Evolutionary conservation across 1,284 basidiomycete genomes (phyloP).

Genomic region (Pseudozyma sp.): DNA sequence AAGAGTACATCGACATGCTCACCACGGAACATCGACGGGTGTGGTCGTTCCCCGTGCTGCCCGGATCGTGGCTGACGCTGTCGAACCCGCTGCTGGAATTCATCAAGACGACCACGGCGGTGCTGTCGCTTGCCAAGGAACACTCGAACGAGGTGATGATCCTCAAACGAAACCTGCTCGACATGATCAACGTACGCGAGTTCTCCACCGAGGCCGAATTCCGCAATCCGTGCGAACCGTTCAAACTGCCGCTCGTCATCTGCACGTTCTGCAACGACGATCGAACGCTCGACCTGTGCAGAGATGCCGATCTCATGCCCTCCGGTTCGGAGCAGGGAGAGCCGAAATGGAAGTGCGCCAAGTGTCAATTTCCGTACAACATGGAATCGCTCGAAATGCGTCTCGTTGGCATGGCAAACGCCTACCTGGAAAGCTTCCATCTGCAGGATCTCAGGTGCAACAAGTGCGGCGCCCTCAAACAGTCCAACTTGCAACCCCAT

Average conservation of each 20-base stretch:
- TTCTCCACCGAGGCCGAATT: conserved; percentile 73
- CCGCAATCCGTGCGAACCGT: conserved; percentile 90
- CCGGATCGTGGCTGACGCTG: conserved; percentile 83
- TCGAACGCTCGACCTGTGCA: conserved; percentile 92
- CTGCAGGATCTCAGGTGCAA: conserved; percentile 85
- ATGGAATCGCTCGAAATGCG: conserved; percentile 84
- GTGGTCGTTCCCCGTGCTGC: conserved; percentile 81
- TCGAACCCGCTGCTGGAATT: conserved; percentile 86
- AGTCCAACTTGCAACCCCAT: conserved; percentile 84
- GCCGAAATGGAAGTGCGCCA: conserved; percentile 67
- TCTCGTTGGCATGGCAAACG: conserved; percentile 81
- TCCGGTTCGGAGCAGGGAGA: conserved; percentile 12
- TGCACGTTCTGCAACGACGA: conserved; percentile 90
- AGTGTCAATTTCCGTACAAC: conserved; percentile 90
- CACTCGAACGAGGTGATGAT: conserved; percentile 86
- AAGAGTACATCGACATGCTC: conserved; percentile 70
- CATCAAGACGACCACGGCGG: conserved; percentile 86
- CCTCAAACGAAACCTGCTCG: conserved; percentile 87
- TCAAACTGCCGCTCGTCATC: conserved; percentile 87
- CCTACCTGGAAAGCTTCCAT: conserved; percentile 80
- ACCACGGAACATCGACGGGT: conserved; percentile 70
- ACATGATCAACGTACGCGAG: conserved; percentile 87
- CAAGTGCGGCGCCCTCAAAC: conserved; percentile 88
- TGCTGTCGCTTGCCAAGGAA: conserved; percentile 78
- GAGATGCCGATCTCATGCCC: conserved; percentile 87